Percentiles rank a stretch among this genome's conserved stretches.
Evolutionary conservation across 805 yeast species (phyloP).

Genomic region (Wickerhamomyces chambardii): DNA sequence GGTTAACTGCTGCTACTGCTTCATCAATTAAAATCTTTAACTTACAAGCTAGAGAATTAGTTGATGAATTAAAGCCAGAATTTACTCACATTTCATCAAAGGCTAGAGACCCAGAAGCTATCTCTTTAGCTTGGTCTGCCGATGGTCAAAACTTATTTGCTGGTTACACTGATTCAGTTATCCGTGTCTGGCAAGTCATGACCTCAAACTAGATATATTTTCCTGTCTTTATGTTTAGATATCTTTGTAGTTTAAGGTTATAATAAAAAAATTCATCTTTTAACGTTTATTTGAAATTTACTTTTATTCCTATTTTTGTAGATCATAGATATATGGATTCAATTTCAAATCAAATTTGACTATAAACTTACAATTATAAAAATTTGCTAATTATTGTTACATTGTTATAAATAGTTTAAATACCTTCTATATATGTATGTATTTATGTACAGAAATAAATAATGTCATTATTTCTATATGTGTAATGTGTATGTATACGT

Average conservation of each 20-base stretch:
- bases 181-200: constrained; percentile 99
- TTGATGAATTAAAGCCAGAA: constrained; percentile 98
- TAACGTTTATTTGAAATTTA: no score
- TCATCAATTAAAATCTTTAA: constrained; percentile 97
- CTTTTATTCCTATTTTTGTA: no score
- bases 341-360: no score
- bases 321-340: no score
- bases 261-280: no score
- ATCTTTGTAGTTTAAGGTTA: not conserved
- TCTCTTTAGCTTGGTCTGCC: constrained; percentile 99
- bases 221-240: constrained; percentile 26
- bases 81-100: constrained; percentile 72
- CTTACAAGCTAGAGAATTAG: constrained; percentile 88
- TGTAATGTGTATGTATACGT: no score
- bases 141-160: constrained; percentile 99
- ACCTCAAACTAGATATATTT: constrained; percentile 27
- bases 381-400: no score
- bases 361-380: no score
- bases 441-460: no score
- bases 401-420: no score
- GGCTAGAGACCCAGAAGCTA: constrained; percentile 96
- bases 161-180: constrained; percentile 99
- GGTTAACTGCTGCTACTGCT: constrained; percentile 99
- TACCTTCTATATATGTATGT: no score
- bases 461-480: no score